Conservation (phyloP, 2,329 filamentous ascomycete genomes). For the Chalara sp. region DNA sequence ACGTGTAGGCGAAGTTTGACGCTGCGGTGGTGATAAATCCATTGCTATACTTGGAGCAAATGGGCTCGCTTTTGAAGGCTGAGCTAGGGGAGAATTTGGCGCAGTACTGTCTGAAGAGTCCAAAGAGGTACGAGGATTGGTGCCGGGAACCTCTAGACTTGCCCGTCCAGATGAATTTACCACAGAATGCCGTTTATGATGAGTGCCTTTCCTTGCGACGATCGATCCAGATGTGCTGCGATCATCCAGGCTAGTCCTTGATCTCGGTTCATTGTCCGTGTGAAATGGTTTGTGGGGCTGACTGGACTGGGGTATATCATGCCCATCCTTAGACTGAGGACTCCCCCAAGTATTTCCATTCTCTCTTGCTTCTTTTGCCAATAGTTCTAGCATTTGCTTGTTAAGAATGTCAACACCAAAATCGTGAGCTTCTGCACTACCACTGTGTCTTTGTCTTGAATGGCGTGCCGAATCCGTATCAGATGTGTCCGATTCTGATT, state of each 20-base stretch:
- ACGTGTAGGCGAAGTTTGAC: conserved; percentile 53
- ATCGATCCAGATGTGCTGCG: conserved; percentile 19
- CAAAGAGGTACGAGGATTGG: conserved; percentile 30
- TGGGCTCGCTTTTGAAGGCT: conserved; percentile 16
- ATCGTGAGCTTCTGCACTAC: conserved; percentile 37
- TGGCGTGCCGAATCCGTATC: conserved; percentile 43
- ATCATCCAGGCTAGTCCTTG: conserved; percentile 4
- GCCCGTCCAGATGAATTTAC: conserved; percentile 18
- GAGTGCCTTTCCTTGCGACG: conserved; percentile 8
- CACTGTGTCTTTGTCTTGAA: conserved; percentile 31
- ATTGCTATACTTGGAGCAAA: conserved; percentile 53
- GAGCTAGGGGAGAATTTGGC: conserved; percentile 24
- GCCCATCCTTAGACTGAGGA: conserved; percentile 10
- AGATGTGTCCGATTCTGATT: conserved; percentile 54
- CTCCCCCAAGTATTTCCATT: not conserved
- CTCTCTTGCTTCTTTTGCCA: conserved; percentile 42
- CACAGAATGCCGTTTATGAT: conserved; percentile 12
- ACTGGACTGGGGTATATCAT: conserved; percentile 8
- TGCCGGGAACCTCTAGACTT: conserved; percentile 43
- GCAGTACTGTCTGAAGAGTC: conserved; percentile 38
- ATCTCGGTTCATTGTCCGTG: conserved; percentile 5
- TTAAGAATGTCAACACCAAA: conserved; percentile 47
- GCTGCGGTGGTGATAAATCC: conserved; percentile 55
- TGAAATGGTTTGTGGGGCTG: conserved; percentile 9
- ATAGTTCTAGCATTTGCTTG: conserved; percentile 56